phyloP scores from a whole-genome alignment of 345 rosid species.

The Gynandropsis gynandra region DNA sequence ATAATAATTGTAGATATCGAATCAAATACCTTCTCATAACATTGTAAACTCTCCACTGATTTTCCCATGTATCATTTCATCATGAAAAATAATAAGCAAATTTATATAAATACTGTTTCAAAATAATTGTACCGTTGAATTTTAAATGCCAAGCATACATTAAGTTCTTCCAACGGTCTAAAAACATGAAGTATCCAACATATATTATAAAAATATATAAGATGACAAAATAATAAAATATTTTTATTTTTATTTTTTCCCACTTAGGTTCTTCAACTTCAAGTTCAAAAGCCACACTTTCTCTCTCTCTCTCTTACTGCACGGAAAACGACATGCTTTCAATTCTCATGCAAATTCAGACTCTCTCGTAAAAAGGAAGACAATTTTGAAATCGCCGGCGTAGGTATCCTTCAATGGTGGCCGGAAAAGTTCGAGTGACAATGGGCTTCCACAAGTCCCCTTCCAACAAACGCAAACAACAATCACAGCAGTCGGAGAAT shows the following conservation, averaged over 20 bases:
- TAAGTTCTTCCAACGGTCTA: slow-evolving; percentile 32
- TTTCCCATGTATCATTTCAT: too few species aligned
- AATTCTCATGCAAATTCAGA: slow-evolving; percentile 28
- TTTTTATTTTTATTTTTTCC: neutral
- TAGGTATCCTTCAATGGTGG: slow-evolving; percentile 46
- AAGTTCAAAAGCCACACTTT: slow-evolving; percentile 26
- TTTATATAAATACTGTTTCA: too few species aligned
- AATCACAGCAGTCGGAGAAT: too few species aligned
- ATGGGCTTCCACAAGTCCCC: slow-evolving; percentile 86
- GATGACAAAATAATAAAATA: neutral
- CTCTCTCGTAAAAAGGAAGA: slow-evolving; percentile 11
- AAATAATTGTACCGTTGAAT: too few species aligned
- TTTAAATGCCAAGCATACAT: neutral
- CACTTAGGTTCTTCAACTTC: slow-evolving; percentile 8
- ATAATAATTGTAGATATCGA: too few species aligned
- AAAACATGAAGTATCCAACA: slow-evolving; percentile 14
- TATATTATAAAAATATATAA: neutral
- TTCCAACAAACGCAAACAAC: slow-evolving; percentile 21
- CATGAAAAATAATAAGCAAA: too few species aligned
- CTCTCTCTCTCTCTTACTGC: slow-evolving; percentile 30
- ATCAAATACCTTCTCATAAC: too few species aligned
- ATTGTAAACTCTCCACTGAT: too few species aligned
- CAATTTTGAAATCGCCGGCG: slow-evolving; percentile 2
- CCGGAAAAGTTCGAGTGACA: slow-evolving; percentile 74
- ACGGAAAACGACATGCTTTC: slow-evolving; percentile 33